Evolutionary conservation across 129 eudicot genomes (phyloP).

Genomic region (Tagetes erecta): DNA sequence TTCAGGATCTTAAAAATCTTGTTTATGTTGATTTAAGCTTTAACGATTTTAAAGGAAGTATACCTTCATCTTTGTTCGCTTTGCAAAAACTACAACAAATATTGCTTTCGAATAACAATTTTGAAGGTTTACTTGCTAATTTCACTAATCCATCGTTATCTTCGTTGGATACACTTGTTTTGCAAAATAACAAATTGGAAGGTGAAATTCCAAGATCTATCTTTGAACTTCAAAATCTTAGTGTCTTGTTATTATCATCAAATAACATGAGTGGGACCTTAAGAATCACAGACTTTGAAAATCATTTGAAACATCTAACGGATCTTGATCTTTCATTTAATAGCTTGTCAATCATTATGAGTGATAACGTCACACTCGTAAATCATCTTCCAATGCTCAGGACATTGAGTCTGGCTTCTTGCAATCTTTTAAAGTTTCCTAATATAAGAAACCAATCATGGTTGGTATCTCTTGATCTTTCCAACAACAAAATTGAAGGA

Average conservation of each 20-base stretch:
- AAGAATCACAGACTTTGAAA: not conserved
- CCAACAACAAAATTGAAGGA: constrained; percentile 56
- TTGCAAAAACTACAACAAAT: constrained; percentile 42
- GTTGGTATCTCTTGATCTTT: constrained; percentile 45
- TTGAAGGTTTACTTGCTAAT: constrained; percentile 38
- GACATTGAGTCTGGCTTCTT: constrained; percentile 49
- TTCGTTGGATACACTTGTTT: constrained; percentile 43
- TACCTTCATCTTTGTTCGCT: constrained; percentile 60
- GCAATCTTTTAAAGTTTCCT: constrained; percentile 48
- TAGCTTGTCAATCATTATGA: constrained; percentile 32
- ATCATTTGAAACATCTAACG: not conserved
- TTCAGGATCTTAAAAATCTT: constrained; percentile 48
- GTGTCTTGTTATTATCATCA: constrained; percentile 27
- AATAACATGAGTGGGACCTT: constrained; percentile 35
- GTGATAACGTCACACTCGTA: constrained; percentile 11
- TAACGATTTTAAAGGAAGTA: constrained; percentile 45
- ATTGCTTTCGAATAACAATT: constrained; percentile 48
- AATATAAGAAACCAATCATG: constrained; percentile 38
- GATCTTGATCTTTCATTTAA: constrained; percentile 59
- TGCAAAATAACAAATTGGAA: constrained; percentile 47
- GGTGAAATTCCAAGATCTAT: constrained; percentile 52
- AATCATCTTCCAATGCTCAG: constrained; percentile 32
- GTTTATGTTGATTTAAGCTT: constrained; percentile 31
- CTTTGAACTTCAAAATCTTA: constrained; percentile 29
- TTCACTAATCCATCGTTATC: constrained; percentile 25